phyloP scores from a whole-genome alignment of 2,329 filamentous ascomycete genomes.

The Simplicillium sp. region DNA sequence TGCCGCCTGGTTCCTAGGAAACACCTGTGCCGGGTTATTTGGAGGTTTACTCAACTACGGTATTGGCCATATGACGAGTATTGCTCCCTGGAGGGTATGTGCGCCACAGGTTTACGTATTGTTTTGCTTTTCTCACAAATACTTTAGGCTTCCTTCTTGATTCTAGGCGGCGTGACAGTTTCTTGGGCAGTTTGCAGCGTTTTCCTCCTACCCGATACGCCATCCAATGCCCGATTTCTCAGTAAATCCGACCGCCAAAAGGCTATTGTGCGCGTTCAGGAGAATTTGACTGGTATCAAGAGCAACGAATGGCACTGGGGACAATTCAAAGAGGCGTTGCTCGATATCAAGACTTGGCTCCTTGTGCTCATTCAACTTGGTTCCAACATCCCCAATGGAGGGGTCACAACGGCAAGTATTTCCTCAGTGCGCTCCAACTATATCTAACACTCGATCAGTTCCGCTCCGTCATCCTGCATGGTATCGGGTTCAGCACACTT shows the following conservation, averaged over 20 bases:
- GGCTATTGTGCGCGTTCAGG: not conserved
- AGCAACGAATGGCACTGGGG: conserved; percentile 21
- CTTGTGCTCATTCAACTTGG: conserved; percentile 25
- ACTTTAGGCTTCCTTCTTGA: conserved; percentile 2
- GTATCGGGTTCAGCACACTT: conserved; percentile 13
- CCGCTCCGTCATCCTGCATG: conserved; percentile 13
- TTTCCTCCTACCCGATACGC: conserved; percentile 1
- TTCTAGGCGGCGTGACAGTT: conserved; percentile 1
- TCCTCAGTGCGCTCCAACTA: not conserved
- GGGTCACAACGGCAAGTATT: conserved; percentile 34
- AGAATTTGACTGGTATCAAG: conserved; percentile 1
- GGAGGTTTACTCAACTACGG: conserved; percentile 11
- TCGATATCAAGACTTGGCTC: conserved; percentile 32
- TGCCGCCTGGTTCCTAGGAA: conserved; percentile 18
- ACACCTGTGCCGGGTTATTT: conserved; percentile 14
- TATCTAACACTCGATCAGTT: conserved; percentile 9
- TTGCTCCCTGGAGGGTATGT: conserved; percentile 39
- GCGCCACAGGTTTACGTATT: not conserved
- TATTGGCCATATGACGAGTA: conserved; percentile 17
- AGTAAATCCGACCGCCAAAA: conserved; percentile 1
- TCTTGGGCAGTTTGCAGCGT: not conserved
- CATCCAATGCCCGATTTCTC: conserved; percentile 1
- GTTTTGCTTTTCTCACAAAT: too few relatives aligned
- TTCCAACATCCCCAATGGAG: conserved; percentile 38
- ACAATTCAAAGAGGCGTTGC: conserved; percentile 26